These are phyloP conservation scores for Agroathelia rolfsii DNA, from an alignment of 1,284 basidiomycete genomes.

Conservation along the genomic window DNA sequence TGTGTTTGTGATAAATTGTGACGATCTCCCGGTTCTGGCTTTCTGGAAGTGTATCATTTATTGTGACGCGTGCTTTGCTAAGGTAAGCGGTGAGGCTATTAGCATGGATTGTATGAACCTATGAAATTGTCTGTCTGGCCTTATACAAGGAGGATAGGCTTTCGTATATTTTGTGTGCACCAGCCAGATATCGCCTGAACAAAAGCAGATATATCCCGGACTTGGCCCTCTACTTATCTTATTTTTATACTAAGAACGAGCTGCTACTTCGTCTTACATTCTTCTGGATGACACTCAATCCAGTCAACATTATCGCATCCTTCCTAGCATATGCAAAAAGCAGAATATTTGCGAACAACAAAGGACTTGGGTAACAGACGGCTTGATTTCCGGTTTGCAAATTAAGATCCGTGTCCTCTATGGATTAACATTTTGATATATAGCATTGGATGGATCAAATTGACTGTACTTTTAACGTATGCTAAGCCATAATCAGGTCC, in stretches of 20 bases:
- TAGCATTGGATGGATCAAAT: conserved; percentile 24
- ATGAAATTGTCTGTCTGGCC: conserved; percentile 22
- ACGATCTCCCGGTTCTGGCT: conserved; percentile 62
- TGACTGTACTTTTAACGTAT: too few relatives aligned
- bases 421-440: conserved; percentile 29
- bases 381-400: conserved; percentile 37
- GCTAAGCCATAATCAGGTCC: conserved; percentile 14
- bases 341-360: conserved; percentile 32
- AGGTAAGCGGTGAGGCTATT: conserved; percentile 21
- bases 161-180: conserved; percentile 10
- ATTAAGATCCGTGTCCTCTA: conserved; percentile 35
- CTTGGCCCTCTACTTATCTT: conserved; percentile 57
- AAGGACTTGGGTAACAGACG: conserved; percentile 27
- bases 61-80: conserved; percentile 31
- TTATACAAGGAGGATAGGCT: conserved; percentile 48
- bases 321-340: conserved; percentile 50
- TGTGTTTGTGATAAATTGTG: conserved; percentile 24
- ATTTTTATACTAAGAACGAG: conserved; percentile 60
- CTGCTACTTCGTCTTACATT: conserved; percentile 55
- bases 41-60: conserved; percentile 42
- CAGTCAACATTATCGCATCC: conserved; percentile 41
- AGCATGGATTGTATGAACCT: conserved; percentile 5
- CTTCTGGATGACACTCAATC: conserved; percentile 58
- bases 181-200: neutral
- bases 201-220: conserved; percentile 43